Evolutionary conservation across 169 alveolate genomes (phyloP), one percentile per base, ranked within the genome.

Genomic region (Plasmodium gallinaceum): DNA sequence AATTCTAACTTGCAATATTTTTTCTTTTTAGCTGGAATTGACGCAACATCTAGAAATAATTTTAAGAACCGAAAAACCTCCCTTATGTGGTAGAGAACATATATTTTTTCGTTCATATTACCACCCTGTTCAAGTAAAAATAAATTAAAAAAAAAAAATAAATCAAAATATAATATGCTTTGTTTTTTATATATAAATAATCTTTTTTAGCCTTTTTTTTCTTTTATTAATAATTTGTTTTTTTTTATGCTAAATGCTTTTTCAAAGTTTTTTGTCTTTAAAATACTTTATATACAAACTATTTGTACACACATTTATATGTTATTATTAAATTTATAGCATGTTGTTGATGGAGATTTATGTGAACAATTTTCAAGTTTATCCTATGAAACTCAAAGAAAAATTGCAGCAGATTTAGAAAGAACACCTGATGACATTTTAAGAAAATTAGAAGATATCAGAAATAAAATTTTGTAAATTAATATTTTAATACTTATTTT

Each of bases 31-130:
- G 96, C 65, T 96, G 88, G 99, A 98, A 92, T 96, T 97, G 95
- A 97, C 98, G 86, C 97, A 96, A 39, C 99, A 98, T 94, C 91
- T 99, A 92, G 99, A 99, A 94, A 98, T 99, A 99, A 95, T 98
- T 78, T 88, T 98, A 94, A 96, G 99, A 72, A 96, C 97, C n/a
- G 99, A 98, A 92, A 93, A 95, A 57, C 98, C 97, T 46, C 98
- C 99, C 0, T 94, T 98, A 8, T 96, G 98, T 32, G 97, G 97
- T 7, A 88, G 98, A 46, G 98, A 96, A 62, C 98, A 95, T 71
- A 88, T 92, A 61, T 88, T 96, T 91, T 96, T 91, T 91, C 95
- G 98, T 57, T 94, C 97, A 57, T 95, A 92, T 85, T 94, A 95
- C 73, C 91, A 88, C 74, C 97, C 97, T 39, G 96, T 96, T 45